These are phyloP conservation scores for Salvia hispanica DNA, from an alignment of 257 asterid species.

Conservation along the genomic window DNA sequence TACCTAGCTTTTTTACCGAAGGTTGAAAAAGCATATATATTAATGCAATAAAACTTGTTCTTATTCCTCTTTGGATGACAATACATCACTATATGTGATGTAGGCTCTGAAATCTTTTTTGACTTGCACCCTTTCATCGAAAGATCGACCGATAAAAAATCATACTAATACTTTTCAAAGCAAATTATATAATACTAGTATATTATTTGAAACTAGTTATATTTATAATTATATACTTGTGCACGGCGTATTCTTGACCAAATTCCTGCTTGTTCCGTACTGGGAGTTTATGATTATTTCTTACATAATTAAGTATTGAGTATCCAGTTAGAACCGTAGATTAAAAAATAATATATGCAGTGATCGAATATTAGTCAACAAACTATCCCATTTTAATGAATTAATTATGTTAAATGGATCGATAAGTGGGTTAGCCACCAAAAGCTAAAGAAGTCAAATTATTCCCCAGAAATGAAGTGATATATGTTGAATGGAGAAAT, in stretches of 20 bases:
- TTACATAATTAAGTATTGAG: no score
- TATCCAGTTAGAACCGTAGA: no score
- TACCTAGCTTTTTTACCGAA: neutral
- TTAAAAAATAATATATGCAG: neutral
- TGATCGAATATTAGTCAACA: neutral
- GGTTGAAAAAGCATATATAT: neutral
- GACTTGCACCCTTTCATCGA: neutral
- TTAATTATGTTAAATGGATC: neutral
- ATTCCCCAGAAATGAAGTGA: neutral
- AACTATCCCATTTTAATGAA: neutral
- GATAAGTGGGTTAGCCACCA: neutral
- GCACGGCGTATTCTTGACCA: slow-evolving; percentile 2
- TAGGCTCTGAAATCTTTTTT: neutral
- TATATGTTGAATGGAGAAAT: neutral
- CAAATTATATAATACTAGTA: neutral
- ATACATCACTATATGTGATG: neutral
- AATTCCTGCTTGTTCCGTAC: slow-evolving; percentile 16
- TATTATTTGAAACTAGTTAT: neutral
- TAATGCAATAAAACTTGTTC: neutral
- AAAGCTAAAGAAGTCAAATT: slow-evolving; percentile 6
- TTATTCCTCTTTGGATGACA: neutral
- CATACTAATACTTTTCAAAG: neutral
- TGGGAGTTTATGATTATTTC: neutral
- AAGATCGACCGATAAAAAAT: neutral
- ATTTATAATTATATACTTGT: neutral